Percentiles rank a stretch among this genome's conserved stretches.
Conservation (phyloP, 306 rosid genomes). For the Gastrolobium villosum region DNA sequence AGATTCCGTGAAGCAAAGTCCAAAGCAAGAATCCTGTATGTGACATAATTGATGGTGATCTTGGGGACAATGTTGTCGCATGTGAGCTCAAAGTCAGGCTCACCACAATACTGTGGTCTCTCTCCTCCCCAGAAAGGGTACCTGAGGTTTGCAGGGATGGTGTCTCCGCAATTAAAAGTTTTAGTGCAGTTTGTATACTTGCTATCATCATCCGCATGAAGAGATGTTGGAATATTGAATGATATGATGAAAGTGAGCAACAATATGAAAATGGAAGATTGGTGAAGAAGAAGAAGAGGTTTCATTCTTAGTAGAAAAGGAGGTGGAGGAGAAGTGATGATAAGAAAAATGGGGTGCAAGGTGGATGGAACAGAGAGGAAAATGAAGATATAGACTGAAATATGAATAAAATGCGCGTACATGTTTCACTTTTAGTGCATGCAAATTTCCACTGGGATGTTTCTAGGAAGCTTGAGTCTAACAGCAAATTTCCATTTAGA, state of each 20-base stretch:
- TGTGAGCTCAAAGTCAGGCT: neutral
- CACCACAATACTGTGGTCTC: slow-evolving; percentile 42
- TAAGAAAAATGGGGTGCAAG: neutral
- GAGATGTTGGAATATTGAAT: slow-evolving; percentile 20
- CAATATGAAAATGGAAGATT: slow-evolving; percentile 26
- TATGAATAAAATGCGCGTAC: no score
- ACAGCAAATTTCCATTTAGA: neutral
- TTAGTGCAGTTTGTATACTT: neutral
- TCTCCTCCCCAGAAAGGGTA: slow-evolving; percentile 52
- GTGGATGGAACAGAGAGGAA: no score
- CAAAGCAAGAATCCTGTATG: slow-evolving; percentile 45
- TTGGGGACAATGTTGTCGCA: neutral
- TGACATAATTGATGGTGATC: neutral
- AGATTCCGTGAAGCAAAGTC: neutral
- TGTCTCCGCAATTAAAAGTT: neutral
- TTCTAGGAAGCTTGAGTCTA: slow-evolving; percentile 17
- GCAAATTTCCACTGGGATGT: slow-evolving; percentile 1
- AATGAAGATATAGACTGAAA: neutral
- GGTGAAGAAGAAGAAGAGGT: neutral
- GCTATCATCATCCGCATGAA: neutral
- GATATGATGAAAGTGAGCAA: slow-evolving; percentile 23
- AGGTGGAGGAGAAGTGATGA: neutral
- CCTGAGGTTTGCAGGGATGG: neutral
- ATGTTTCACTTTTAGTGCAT: no score
- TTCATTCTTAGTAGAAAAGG: slow-evolving; percentile 34